phyloP scores from a whole-genome alignment of 192 early-diverging fungal genomes.

The Polychytrium aggregatum region DNA sequence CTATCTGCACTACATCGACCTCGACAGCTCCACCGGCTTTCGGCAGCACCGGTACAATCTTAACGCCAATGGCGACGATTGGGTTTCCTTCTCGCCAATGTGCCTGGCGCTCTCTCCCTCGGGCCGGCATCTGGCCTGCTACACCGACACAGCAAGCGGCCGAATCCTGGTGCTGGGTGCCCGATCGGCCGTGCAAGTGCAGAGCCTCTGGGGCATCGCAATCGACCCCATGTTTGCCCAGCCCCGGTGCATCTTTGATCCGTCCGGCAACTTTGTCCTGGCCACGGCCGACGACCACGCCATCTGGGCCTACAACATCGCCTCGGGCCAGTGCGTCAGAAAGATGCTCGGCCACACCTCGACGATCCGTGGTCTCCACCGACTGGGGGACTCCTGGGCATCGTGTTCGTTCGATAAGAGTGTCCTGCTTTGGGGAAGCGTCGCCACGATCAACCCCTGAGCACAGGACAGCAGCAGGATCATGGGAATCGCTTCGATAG shows the following conservation, averaged over 20 bases:
- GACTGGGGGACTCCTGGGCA: no score
- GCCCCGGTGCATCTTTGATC: conserved; percentile 53
- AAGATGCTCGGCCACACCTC: conserved; percentile 44
- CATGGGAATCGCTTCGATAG: no score
- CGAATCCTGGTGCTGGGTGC: conserved; percentile 49
- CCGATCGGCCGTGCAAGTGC: conserved; percentile 26
- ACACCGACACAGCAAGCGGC: conserved; percentile 58
- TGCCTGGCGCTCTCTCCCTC: conserved; percentile 42
- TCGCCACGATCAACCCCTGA: no score
- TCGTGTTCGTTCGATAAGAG: conserved; percentile 35
- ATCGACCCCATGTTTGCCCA: conserved; percentile 47
- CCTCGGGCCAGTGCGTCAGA: conserved; percentile 27
- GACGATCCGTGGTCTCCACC: no score
- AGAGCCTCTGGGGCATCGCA: conserved; percentile 52
- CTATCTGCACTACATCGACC: conserved; percentile 55
- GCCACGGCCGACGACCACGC: conserved; percentile 50
- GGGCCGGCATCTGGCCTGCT: conserved; percentile 43
- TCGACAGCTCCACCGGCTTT: conserved; percentile 17
- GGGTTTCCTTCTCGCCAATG: conserved; percentile 75
- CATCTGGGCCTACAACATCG: conserved; percentile 40
- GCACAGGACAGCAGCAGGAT: no score
- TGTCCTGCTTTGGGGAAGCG: conserved; percentile 2
- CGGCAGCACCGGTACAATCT: conserved; percentile 37
- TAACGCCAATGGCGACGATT: conserved; percentile 69
- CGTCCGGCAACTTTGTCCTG: conserved; percentile 48